Evolutionary conservation across 306 rosid species (phyloP), one percentile per base, ranked within the genome.

Genomic region (Echinosophora koreensis): DNA sequence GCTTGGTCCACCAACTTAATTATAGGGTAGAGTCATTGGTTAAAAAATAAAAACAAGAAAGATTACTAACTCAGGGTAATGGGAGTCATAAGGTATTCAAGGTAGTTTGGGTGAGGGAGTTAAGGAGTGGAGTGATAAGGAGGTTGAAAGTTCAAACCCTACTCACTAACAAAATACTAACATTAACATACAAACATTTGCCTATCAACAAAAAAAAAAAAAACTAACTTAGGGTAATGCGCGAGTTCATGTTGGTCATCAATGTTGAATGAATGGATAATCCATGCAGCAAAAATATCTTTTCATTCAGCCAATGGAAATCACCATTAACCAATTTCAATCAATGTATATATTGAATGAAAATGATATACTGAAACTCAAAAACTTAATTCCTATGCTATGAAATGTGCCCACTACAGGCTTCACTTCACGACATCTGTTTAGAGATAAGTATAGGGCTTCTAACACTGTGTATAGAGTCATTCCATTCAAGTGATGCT

Each of bases 401-500:
- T 4, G 14, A 44, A 58, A 44, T 0, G 32, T 61, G 37, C 10
- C 47, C 17, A 49, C n/a, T 38, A 8, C 50, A 42, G 22, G 73
- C 37, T 64, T 4, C 49, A 71, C 8, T 5, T 50, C 8, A 60
- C 12, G 8, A 13, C 1, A 3, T 3, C 10, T 73, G 77, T 80
- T 79, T 86, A 60, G 64, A 80, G 13, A 88, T 77, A 8, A 89
- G 52, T 62, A 90, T 88, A 4, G 81, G 92, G 77, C 87, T 90
- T 79, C 69, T 81, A 63, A 90, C 98, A 44, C 30, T 77, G 27
- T 92, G 95, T 69, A 42, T 74, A 37, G 81, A 73, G 78, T 90
- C 97, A 22, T 46, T 64, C 98, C 98, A 94, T 77, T 88, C 89
- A 9, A 90, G 87, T 10, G 67, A 62, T 39, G 91, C 95, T 2